A percentile compares a stretch with the other conserved stretches of the same genome.
phyloP scores from a whole-genome alignment of 768 basidiomycete species.

The Psilocybe sp. region DNA sequence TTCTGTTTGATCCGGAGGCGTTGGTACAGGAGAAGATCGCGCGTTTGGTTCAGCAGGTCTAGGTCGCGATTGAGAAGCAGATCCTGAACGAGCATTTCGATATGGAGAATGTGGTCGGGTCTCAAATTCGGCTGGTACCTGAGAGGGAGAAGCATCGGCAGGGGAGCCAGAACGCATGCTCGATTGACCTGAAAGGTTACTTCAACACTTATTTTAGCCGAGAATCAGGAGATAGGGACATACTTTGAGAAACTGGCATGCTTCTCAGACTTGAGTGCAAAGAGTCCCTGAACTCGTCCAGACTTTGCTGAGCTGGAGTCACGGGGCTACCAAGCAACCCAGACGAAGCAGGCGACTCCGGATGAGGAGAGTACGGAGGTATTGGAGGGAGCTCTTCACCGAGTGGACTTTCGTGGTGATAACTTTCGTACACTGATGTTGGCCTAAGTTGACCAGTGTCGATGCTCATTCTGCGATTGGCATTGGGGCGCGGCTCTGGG shows the following conservation, averaged over 20 bases:
- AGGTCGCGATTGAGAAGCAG: background rate
- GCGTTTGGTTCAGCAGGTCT: slow-evolving; percentile 2
- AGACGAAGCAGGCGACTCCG: slow-evolving; percentile 14
- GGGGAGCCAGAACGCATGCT: too few relatives aligned
- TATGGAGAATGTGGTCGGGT: slow-evolving; percentile 5
- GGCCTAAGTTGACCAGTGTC: slow-evolving; percentile 33
- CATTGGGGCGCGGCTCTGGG: background rate
- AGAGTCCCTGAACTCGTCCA: slow-evolving; percentile 38
- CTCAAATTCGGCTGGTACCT: slow-evolving; percentile 19
- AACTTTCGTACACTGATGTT: slow-evolving; percentile 24
- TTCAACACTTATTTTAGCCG: background rate
- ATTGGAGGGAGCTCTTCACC: slow-evolving; percentile 18
- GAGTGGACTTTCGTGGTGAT: slow-evolving; percentile 25
- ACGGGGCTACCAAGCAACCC: slow-evolving; percentile 5
- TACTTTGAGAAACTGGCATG: slow-evolving; percentile 4
- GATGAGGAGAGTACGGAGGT: slow-evolving; percentile 35
- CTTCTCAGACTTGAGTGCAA: slow-evolving; percentile 25
- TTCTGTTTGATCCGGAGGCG: slow-evolving; percentile 1
- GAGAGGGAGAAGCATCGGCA: too few relatives aligned
- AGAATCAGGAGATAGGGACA: background rate
- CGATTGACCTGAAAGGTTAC: background rate
- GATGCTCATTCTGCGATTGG: slow-evolving; percentile 21
- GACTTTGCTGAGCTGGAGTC: slow-evolving; percentile 23
- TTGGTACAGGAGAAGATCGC: slow-evolving; percentile 1
- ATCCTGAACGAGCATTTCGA: background rate